phyloP scores from a whole-genome alignment of 768 basidiomycete genomes.

The Tylopilus subfusipes region DNA sequence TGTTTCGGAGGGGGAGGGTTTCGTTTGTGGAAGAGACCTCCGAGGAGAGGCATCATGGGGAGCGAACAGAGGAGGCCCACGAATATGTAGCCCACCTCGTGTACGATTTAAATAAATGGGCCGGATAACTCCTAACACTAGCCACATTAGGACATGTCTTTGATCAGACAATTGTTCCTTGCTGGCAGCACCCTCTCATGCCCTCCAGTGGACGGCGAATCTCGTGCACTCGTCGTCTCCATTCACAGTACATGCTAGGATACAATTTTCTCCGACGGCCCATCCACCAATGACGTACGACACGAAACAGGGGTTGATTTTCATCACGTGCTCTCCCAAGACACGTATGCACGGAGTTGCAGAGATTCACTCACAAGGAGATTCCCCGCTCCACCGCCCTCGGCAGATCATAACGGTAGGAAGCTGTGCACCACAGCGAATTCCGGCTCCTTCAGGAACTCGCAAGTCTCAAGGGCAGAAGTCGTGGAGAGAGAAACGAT shows the following conservation, averaged over 20 bases:
- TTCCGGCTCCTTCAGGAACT: not conserved
- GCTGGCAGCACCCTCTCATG: too few species aligned
- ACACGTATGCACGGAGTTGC: conserved; percentile 1
- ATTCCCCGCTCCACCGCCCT: conserved; percentile 26
- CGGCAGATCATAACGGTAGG: conserved; percentile 29
- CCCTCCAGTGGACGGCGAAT: not conserved
- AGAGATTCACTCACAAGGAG: conserved; percentile 22
- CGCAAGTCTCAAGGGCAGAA: too few species aligned
- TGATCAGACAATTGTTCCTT: too few species aligned
- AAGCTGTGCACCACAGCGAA: conserved; percentile 7
- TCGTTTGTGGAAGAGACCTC: conserved; percentile 28
- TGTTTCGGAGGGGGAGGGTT: not conserved
- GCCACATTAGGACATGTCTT: not conserved
- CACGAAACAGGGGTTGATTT: conserved; percentile 12
- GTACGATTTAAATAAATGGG: not conserved
- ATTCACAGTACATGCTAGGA: not conserved
- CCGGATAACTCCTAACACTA: conserved; percentile 11
- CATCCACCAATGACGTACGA: too few species aligned
- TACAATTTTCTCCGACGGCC: too few species aligned
- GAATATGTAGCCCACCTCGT: not conserved
- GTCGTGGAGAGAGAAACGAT: not conserved
- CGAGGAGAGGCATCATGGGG: conserved; percentile 31
- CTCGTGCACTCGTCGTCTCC: not conserved
- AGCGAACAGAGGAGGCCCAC: not conserved
- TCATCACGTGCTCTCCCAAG: conserved; percentile 7